Conservation (phyloP, 179 eudicot species). For the Silene vulgaris region DNA sequence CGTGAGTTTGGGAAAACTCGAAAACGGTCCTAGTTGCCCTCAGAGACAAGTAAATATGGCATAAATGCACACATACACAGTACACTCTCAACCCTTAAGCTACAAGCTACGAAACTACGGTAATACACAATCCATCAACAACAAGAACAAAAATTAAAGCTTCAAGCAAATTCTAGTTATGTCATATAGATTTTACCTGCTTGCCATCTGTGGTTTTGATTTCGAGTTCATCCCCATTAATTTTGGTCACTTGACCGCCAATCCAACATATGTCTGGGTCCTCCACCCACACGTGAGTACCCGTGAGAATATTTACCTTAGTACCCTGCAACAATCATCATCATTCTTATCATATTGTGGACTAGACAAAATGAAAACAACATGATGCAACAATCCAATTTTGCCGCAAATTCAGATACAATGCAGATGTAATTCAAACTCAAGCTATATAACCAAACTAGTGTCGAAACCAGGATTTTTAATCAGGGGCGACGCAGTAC, state of each 20-base stretch:
- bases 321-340: slow-evolving; percentile 48
- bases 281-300: slow-evolving; percentile 86
- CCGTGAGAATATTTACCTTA: slow-evolving; percentile 52
- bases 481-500: no score
- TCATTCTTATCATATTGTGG: not conserved
- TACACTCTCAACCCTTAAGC: not conserved
- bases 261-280: slow-evolving; percentile 69
- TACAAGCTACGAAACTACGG: slow-evolving; percentile 9
- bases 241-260: slow-evolving; percentile 67
- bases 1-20: not conserved
- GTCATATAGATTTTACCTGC: slow-evolving; percentile 37
- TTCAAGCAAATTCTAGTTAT: not conserved
- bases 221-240: slow-evolving; percentile 53
- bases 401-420: no score
- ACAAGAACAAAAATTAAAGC: not conserved
- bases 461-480: no score
- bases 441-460: no score
- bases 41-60: not conserved
- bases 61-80: slow-evolving; percentile 1
- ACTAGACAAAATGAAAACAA: not conserved
- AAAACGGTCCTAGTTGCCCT: not conserved
- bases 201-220: slow-evolving; percentile 62
- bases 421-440: not conserved
- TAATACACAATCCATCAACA: not conserved
- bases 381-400: not conserved